These are phyloP conservation scores for Limonium bicolor DNA, from an alignment of 148 eudicot species.

Conservation along the genomic window DNA sequence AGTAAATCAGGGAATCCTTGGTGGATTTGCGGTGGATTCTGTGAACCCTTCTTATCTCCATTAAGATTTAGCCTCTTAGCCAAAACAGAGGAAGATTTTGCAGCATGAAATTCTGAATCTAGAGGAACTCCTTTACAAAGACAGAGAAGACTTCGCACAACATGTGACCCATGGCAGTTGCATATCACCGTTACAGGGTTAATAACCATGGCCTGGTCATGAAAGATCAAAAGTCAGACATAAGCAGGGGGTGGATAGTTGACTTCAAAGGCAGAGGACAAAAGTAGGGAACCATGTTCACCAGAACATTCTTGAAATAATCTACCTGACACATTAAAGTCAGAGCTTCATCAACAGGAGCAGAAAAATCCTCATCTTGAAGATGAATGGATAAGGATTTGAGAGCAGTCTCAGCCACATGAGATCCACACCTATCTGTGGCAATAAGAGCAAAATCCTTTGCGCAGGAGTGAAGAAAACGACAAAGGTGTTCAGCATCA, in stretches of 20 bases:
- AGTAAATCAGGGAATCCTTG: slow-evolving; percentile 65
- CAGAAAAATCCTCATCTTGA: slow-evolving; percentile 32
- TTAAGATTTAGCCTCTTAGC: slow-evolving; percentile 56
- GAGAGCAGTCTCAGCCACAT: slow-evolving; percentile 86
- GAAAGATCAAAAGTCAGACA: slow-evolving; percentile 4
- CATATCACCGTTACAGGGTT: slow-evolving; percentile 65
- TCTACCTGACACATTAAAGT: slow-evolving; percentile 71
- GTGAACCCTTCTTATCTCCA: slow-evolving; percentile 14
- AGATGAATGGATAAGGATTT: slow-evolving; percentile 64
- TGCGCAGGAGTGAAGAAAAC: slow-evolving; percentile 61
- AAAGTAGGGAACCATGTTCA: slow-evolving; percentile 1
- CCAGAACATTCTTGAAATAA: neutral
- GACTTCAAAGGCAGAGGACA: neutral
- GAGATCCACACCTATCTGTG: slow-evolving; percentile 77
- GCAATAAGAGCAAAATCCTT: slow-evolving; percentile 48
- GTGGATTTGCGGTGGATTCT: slow-evolving; percentile 20
- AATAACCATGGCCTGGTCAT: slow-evolving; percentile 42
- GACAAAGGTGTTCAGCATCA: slow-evolving; percentile 60
- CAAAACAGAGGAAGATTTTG: slow-evolving; percentile 43
- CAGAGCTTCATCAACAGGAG: slow-evolving; percentile 49
- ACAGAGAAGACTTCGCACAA: slow-evolving; percentile 80
- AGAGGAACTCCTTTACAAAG: slow-evolving; percentile 78
- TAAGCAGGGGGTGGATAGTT: neutral
- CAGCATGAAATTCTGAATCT: slow-evolving; percentile 48
- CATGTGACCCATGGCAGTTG: slow-evolving; percentile 90